Conservation (phyloP, 345 rosid species). For the Hypericum androsaemum region DNA sequence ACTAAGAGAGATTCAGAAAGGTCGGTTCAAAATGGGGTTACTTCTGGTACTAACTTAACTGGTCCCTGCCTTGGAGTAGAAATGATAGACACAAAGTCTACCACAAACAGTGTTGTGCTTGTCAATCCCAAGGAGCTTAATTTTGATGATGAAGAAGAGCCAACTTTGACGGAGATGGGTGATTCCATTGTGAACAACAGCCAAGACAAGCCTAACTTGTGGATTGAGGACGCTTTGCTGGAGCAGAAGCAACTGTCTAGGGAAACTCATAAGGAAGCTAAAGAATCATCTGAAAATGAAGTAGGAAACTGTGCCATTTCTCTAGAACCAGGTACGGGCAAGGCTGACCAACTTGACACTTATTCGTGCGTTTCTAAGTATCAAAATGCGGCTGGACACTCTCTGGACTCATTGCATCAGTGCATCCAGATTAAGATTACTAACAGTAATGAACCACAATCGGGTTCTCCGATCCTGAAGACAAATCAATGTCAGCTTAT, state of each 20-base stretch:
- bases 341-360: conserved; percentile 15
- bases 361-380: conserved; percentile 3
- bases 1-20: background rate
- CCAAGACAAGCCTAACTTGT: conserved; percentile 17
- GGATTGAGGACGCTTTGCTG: conserved; percentile 14
- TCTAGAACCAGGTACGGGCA: background rate
- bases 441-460: conserved; percentile 14
- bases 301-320: background rate
- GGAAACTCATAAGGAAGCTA: background rate
- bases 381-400: conserved; percentile 7
- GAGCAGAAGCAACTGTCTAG: conserved; percentile 11
- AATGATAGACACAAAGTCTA: conserved; percentile 3
- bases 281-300: background rate
- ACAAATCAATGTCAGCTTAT: conserved; percentile 21
- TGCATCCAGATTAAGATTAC: conserved; percentile 41
- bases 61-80: conserved; percentile 3
- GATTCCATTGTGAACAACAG: conserved; percentile 13
- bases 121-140: background rate
- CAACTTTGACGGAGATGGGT: conserved; percentile 13
- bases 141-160: background rate
- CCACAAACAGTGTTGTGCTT: background rate
- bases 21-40: background rate
- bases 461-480: conserved; percentile 32
- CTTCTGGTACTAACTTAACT: background rate
- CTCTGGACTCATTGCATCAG: conserved; percentile 29